Base-by-base conservation (phyloP, 108 stramenopile species). In the Bacterosira constricta region DNA sequence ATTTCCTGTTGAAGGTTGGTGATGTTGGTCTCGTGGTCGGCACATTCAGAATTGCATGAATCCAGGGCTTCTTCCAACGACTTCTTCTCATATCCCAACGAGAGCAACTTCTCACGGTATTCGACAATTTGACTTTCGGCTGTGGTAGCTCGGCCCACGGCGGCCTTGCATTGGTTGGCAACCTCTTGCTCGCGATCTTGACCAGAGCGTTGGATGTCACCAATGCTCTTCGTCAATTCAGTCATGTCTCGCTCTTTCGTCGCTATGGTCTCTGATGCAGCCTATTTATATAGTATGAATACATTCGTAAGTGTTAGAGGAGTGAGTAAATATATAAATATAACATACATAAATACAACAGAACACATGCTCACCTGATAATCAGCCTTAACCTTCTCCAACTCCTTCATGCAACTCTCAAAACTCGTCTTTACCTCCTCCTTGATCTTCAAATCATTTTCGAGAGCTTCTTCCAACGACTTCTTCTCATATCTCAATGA, bases 211-310 rank as follows among this genome's bases (percentile, higher is more conserved):
- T 75, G 73, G 45, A 75, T 75, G 8, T 75, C 73, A 20, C 27
- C 23, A 21, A 75, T 50, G 13, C 64, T 51, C 53, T 75, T 75
- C 66, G 59, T 75, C 23, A 75, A 34, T n/a, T 75, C 73, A 25
- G 35, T 75, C 53, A 75, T 37, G 29, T 75, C 73, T 20, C 42
- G 20, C 12, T 75, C 73, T 42, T 58, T 75, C 12, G 73, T 35
- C 3, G 64, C 53, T 8, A 23, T 18, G 23, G 32, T 72, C 32
- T 72, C 71, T n/a, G 45, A 6, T 27, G 44, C 30, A 46, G 57
- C 38, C 69, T 59, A 26, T 4, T 9, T 21, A 26, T 25, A 69
- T n/a, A n/a, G n/a, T n/a, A n/a, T n/a, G n/a, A n/a, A n/a, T n/a
- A n/a, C n/a, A n/a, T n/a, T n/a, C n/a, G n/a, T n/a, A n/a, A n/a